Evolutionary conservation across 192 early-diverging fungal genomes (phyloP).

Genomic region (Backusella parvicylindrica): DNA sequence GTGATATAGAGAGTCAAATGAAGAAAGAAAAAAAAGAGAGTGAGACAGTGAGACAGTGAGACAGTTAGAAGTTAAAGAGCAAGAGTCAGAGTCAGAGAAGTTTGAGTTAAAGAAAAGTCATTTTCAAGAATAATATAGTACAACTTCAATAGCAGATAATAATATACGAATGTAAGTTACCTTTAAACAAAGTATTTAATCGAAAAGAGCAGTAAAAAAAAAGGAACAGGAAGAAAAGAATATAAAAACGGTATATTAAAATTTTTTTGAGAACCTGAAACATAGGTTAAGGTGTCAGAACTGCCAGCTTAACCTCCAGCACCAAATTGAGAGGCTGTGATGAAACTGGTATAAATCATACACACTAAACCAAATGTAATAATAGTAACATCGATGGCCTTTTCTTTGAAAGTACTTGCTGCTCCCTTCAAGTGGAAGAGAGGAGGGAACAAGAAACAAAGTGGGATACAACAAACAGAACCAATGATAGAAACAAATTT

Average conservation of each 20-base stretch:
- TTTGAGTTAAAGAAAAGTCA: no score
- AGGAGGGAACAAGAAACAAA: conserved; percentile 74
- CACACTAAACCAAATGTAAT: conserved; percentile 66
- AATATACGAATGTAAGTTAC: no score
- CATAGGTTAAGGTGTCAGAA: conserved; percentile 5
- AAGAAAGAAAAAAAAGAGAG: no score
- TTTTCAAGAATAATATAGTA: no score
- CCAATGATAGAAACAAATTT: conserved; percentile 69
- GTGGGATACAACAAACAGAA: conserved; percentile 59
- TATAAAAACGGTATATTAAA: not conserved
- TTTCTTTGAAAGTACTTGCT: conserved; percentile 43
- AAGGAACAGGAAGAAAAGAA: not conserved
- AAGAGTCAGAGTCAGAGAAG: no score
- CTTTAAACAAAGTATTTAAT: no score
- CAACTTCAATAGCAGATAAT: no score
- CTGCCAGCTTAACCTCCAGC: not conserved
- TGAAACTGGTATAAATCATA: conserved; percentile 77
- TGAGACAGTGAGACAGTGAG: no score
- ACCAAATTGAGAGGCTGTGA: conserved; percentile 64
- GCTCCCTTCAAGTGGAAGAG: conserved; percentile 68
- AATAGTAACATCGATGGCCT: conserved; percentile 57
- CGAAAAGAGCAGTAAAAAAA: not conserved
- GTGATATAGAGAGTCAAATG: no score
- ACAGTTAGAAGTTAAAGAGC: no score
- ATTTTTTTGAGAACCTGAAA: not conserved